phyloP scores from a whole-genome alignment of 1,139 yeast species.

The Pichia sp. region DNA sequence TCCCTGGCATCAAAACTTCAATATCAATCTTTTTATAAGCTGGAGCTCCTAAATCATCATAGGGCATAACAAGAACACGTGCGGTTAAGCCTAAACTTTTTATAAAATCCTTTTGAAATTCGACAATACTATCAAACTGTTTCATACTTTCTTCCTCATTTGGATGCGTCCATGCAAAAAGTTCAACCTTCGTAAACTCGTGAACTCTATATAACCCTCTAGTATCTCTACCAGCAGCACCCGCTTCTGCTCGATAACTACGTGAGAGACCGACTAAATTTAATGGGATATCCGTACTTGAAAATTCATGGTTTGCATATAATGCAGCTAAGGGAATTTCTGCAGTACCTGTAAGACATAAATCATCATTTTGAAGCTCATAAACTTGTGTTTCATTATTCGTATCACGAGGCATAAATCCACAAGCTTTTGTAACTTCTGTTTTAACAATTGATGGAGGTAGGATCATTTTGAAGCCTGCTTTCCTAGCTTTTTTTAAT shows the following conservation, averaged over 20 bases:
- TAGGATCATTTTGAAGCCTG: constrained; percentile 63
- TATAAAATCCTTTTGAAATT: constrained; percentile 61
- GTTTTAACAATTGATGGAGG: constrained; percentile 86
- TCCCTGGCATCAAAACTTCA: constrained; percentile 99
- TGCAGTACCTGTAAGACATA: constrained; percentile 88
- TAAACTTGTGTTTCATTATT: constrained; percentile 85
- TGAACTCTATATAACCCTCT: constrained; percentile 92
- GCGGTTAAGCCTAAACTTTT: constrained; percentile 69
- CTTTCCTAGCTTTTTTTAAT: constrained; percentile 52
- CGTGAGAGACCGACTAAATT: constrained; percentile 78
- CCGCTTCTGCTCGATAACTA: constrained; percentile 94
- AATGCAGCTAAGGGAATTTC: constrained; percentile 90
- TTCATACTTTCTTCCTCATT: constrained; percentile 37
- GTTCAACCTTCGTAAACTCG: constrained; percentile 94
- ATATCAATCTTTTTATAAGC: constrained; percentile 89
- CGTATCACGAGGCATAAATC: constrained; percentile 89
- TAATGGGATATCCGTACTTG: constrained; percentile 37
- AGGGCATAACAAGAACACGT: constrained; percentile 81
- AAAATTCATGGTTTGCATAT: constrained; percentile 33
- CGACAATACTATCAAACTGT: constrained; percentile 55
- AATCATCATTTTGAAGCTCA: constrained; percentile 39
- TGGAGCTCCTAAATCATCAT: constrained; percentile 87
- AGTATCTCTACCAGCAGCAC: constrained; percentile 91
- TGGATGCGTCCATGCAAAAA: constrained; percentile 66
- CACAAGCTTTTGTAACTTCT: constrained; percentile 82